phyloP scores from a whole-genome alignment of 768 basidiomycete genomes.

The Termitomyces heimii region DNA sequence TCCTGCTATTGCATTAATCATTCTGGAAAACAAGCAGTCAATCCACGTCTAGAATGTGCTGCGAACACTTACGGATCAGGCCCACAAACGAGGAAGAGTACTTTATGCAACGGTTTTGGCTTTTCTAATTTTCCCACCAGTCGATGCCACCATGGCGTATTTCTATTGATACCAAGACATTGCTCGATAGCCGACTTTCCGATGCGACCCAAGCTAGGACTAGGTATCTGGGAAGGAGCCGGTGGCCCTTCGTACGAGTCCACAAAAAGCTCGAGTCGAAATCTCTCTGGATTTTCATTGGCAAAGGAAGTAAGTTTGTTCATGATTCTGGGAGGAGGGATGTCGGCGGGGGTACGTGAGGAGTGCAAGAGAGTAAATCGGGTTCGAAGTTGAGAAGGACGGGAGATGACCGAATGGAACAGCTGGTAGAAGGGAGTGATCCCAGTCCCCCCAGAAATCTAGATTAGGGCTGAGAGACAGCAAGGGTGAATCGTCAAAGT shows the following conservation, averaged over 20 bases:
- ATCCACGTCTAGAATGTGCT: background rate
- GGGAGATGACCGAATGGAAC: constrained; percentile 47
- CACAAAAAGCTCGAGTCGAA: constrained; percentile 59
- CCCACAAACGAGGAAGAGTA: constrained; percentile 74
- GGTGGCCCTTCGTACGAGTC: constrained; percentile 36
- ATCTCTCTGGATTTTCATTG: constrained; percentile 42
- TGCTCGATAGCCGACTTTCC: constrained; percentile 40
- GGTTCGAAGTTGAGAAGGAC: constrained; percentile 28
- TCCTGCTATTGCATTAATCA: constrained; percentile 74
- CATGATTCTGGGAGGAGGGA: constrained; percentile 64
- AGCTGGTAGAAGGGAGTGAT: constrained; percentile 84
- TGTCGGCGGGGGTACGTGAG: constrained; percentile 51
- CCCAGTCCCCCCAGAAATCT: constrained; percentile 89
- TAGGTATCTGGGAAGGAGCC: constrained; percentile 12
- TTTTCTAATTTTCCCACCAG: constrained; percentile 18
- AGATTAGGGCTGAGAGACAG: background rate
- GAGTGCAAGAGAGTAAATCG: constrained; percentile 72
- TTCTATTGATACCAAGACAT: constrained; percentile 25
- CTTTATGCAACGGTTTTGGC: constrained; percentile 26
- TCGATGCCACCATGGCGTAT: constrained; percentile 29
- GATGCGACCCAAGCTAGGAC: constrained; percentile 48
- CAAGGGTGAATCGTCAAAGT: background rate
- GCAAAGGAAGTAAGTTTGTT: constrained; percentile 46
- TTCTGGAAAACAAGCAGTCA: constrained; percentile 35
- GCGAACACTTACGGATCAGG: constrained; percentile 63